These are phyloP conservation scores for Ophiostoma australiae DNA, from an alignment of 2,329 filamentous ascomycete species.

Conservation along the genomic window DNA sequence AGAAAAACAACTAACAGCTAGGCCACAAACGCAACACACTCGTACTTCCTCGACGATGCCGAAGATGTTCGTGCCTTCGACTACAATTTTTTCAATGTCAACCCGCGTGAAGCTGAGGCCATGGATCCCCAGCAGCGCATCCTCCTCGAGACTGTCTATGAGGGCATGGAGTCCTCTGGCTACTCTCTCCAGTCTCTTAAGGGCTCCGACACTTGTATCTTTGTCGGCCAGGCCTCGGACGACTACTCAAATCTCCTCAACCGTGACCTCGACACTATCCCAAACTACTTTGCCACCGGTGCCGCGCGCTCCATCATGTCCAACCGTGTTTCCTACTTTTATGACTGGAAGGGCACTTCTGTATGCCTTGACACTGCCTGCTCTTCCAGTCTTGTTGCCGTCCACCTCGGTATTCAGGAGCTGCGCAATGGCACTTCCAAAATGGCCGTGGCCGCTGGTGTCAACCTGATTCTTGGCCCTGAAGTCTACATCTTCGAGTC, in stretches of 20 bases:
- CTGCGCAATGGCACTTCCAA: slow-evolving; percentile 30
- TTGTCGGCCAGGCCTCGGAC: slow-evolving; percentile 33
- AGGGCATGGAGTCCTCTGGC: slow-evolving; percentile 36
- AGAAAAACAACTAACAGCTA: slow-evolving; percentile 6
- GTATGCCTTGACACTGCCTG: slow-evolving; percentile 39
- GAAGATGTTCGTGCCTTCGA: slow-evolving; percentile 35
- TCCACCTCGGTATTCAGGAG: slow-evolving; percentile 33
- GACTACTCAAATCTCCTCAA: slow-evolving; percentile 30
- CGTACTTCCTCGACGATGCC: slow-evolving; percentile 35
- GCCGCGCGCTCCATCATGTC: slow-evolving; percentile 32
- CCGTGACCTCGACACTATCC: slow-evolving; percentile 24
- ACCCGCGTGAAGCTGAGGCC: slow-evolving; percentile 32
- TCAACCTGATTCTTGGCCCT: slow-evolving; percentile 35
- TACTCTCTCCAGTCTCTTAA: slow-evolving; percentile 29
- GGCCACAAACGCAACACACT: slow-evolving; percentile 20
- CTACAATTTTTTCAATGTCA: slow-evolving; percentile 36
- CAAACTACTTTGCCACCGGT: slow-evolving; percentile 31
- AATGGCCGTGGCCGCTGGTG: slow-evolving; percentile 33
- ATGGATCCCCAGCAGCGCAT: slow-evolving; percentile 36
- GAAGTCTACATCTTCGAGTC: slow-evolving; percentile 27
- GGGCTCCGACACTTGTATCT: slow-evolving; percentile 33
- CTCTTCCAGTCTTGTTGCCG: slow-evolving; percentile 35
- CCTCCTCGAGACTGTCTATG: slow-evolving; percentile 36
- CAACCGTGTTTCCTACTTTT: slow-evolving; percentile 37
- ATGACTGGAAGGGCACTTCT: slow-evolving; percentile 36